Evolutionary conservation across 2,329 filamentous ascomycete species (phyloP).

Genomic region (Aphanoascus verrucosus): DNA sequence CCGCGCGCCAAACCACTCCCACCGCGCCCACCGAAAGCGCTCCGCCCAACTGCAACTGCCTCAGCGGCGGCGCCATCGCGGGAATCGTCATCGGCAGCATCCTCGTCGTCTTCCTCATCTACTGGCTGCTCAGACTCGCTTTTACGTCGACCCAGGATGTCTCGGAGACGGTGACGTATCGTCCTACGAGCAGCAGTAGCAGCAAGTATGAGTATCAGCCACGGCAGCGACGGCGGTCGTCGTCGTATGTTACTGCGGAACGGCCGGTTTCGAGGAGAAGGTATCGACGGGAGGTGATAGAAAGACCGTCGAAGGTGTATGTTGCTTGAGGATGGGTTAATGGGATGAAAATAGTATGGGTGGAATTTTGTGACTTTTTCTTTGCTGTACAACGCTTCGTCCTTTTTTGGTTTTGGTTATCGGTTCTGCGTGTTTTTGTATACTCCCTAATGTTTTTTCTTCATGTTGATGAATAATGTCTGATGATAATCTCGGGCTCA

Average conservation of each 20-base stretch:
- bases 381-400: neutral
- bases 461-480: too few species aligned
- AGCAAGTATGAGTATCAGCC: slow-evolving; percentile 16
- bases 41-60: slow-evolving; percentile 18
- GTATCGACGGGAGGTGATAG: slow-evolving; percentile 22
- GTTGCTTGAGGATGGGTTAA: slow-evolving; percentile 14
- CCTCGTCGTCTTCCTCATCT: slow-evolving; percentile 27
- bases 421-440: too few species aligned
- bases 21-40: too few species aligned
- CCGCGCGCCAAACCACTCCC: slow-evolving; percentile 18
- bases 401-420: neutral
- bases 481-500: too few species aligned
- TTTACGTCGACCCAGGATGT: slow-evolving; percentile 13
- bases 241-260: slow-evolving; percentile 21
- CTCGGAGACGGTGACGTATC: slow-evolving; percentile 21
- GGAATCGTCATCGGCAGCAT: slow-evolving; percentile 35
- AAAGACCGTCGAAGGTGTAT: slow-evolving; percentile 31
- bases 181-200: slow-evolving; percentile 9
- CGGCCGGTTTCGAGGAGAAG: slow-evolving; percentile 22
- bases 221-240: slow-evolving; percentile 19
- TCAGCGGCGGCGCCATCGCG: slow-evolving; percentile 30
- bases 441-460: too few species aligned
- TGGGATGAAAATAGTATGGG: neutral
- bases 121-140: slow-evolving; percentile 29
- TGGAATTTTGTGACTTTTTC: neutral